These are phyloP conservation scores for Cucurbita moschata DNA, from an alignment of 306 rosid species.

Conservation along the genomic window DNA sequence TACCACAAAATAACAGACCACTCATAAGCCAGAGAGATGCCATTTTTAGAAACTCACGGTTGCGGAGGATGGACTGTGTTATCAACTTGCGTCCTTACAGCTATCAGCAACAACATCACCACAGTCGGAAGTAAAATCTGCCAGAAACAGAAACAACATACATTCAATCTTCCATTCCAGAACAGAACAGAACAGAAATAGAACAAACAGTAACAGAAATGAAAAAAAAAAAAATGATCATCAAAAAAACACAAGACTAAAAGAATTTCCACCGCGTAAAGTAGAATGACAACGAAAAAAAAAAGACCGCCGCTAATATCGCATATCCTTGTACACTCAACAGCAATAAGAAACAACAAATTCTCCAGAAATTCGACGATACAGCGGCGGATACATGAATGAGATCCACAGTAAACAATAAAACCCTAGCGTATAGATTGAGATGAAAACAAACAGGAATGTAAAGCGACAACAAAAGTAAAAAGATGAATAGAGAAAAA, in stretches of 20 bases:
- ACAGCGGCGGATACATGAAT: background rate
- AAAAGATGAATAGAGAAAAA: background rate
- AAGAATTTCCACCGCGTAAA: background rate
- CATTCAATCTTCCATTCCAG: background rate
- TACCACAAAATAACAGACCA: background rate
- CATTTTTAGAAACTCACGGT: constrained; percentile 39
- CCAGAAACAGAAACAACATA: constrained; percentile 11
- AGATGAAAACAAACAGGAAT: too few relatives aligned
- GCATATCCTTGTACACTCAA: background rate
- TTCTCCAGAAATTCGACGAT: background rate
- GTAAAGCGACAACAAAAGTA: background rate
- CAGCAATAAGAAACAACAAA: background rate
- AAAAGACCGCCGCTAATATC: background rate
- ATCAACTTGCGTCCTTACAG: constrained; percentile 69
- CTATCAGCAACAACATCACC: constrained; percentile 69
- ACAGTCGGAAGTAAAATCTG: constrained; percentile 92
- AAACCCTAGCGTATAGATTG: background rate
- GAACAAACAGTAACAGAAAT: background rate
- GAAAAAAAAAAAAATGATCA: too few relatives aligned
- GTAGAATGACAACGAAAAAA: background rate
- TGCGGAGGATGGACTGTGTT: constrained; percentile 76
- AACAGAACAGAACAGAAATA: background rate
- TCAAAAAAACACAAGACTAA: background rate
- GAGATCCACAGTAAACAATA: background rate
- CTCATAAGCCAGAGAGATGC: background rate